phyloP scores from a whole-genome alignment of 2,329 filamentous ascomycete genomes.

The Penicillium sp. region DNA sequence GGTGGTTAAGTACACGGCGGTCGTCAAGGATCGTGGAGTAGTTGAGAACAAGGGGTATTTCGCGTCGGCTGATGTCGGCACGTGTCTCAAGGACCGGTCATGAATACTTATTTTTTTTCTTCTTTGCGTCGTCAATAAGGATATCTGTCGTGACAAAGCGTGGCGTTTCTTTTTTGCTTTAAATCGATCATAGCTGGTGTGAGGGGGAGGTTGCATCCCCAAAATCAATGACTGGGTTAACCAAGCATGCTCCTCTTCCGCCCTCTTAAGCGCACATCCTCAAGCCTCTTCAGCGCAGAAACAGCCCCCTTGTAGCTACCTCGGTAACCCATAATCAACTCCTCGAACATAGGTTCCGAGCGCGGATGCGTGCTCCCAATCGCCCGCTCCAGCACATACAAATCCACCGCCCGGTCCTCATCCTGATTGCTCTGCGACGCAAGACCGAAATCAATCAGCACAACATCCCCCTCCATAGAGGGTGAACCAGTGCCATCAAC shows the following conservation, averaged over 20 bases:
- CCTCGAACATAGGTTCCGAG: conserved; percentile 71
- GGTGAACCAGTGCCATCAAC: conserved; percentile 18
- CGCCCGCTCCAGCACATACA: conserved; percentile 92
- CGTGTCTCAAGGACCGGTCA: conserved; percentile 38
- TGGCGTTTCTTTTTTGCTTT: conserved; percentile 17
- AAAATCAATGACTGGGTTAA: conserved; percentile 43
- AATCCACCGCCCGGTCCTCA: conserved; percentile 90
- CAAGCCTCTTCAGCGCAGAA: conserved; percentile 73
- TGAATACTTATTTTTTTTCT: conserved; percentile 15
- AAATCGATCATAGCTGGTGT: conserved; percentile 11
- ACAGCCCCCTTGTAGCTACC: conserved; percentile 71
- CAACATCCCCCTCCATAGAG: conserved; percentile 66
- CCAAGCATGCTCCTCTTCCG: conserved; percentile 97
- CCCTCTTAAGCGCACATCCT: conserved; percentile 90
- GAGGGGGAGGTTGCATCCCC: conserved; percentile 2
- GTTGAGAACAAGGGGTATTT: conserved; percentile 99
- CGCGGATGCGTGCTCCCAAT: conserved; percentile 93
- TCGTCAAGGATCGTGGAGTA: conserved; percentile 88
- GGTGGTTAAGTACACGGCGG: conserved; percentile 96
- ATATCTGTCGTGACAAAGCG: conserved; percentile 21
- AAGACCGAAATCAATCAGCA: conserved; percentile 92
- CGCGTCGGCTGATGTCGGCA: conserved; percentile 71
- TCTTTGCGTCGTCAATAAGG: background rate
- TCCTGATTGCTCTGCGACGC: conserved; percentile 77
- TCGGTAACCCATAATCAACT: conserved; percentile 72